Percentiles rank a stretch among this genome's conserved stretches.
These are phyloP conservation scores for Cadophora gregata DNA, from an alignment of 2,329 filamentous ascomycete species.

Conservation along the genomic window DNA sequence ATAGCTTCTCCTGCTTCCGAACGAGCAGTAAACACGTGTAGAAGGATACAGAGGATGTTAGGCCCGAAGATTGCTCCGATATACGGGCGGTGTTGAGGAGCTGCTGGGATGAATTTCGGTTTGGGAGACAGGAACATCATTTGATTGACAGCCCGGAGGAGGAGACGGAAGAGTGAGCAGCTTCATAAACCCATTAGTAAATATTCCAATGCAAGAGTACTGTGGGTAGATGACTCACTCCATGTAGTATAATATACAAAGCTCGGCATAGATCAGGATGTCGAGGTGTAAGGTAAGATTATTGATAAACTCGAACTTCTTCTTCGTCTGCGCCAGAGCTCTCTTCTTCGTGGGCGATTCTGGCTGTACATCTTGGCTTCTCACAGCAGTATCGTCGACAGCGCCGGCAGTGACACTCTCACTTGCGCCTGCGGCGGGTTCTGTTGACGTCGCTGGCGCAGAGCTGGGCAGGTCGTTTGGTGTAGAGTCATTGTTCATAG, in stretches of 20 bases:
- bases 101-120: constrained; percentile 59
- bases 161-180: constrained; percentile 68
- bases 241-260: constrained; percentile 72
- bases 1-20: constrained; percentile 64
- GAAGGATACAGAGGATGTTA: constrained; percentile 64
- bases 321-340: constrained; percentile 55
- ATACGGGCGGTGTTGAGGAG: constrained; percentile 61
- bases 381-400: constrained; percentile 4
- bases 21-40: constrained; percentile 62
- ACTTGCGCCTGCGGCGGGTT: constrained; percentile 9
- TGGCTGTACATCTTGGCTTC: constrained; percentile 19
- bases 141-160: constrained; percentile 64
- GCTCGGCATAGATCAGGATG: constrained; percentile 66
- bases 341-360: constrained; percentile 39
- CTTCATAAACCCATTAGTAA: constrained; percentile 47
- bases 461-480: constrained; percentile 45
- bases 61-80: constrained; percentile 63
- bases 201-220: background rate
- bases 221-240: constrained; percentile 57
- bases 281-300: constrained; percentile 67
- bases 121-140: constrained; percentile 67
- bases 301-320: constrained; percentile 60
- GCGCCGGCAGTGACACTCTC: constrained; percentile 6
- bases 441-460: constrained; percentile 26
- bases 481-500: constrained; percentile 59